Base-by-base conservation (phyloP, 2,329 filamentous ascomycete species). In the Aspergillus brunneoviolaceus region DNA sequence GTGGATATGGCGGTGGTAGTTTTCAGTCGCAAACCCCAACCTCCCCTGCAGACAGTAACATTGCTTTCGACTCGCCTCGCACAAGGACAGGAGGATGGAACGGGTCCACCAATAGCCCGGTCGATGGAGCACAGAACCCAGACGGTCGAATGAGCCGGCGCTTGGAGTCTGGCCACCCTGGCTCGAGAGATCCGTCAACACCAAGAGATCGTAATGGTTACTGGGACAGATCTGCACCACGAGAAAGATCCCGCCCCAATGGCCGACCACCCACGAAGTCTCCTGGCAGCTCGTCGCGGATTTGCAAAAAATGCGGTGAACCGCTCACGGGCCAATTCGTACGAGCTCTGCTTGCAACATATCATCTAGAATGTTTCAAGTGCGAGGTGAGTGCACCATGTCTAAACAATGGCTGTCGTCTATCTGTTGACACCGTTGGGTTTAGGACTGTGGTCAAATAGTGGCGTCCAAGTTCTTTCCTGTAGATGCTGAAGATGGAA, bases 391-490 rank as follows among this genome's bases (percentile, higher is more conserved):
- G 87, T 84, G 48, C 14, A 31, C 33, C 25, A 25, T 23, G 7
- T 12, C 12, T 14, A 39, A 39, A 19, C 33, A 6, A 39, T 23
- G 45, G 23, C 4, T 58, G 19, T 55, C 58, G 62, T 59, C 65
- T 62, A 53, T 23, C 55, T 45, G 54, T 67, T 70, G 61, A 72
- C 60, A 53, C 25, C 60, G 52, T 60, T 50, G 60, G 53, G 66
- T 50, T 48, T 74, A 98, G 94, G 95, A 99, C 75, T 99, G 95
- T 72, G 92, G 91, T 67, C 90, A 96, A 76, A 96, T 98, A 62
- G 95, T 99, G 42, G 95, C 95, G 48, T 97, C 94, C 55, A 99
- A 99, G 72, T 99, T 99, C 84, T 99, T 99, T 77, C 95, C 95
- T 1, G 91, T 96, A 7, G 93, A 96, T 66, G 91, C 96, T 68